phyloP scores from a whole-genome alignment of 1,139 yeast genomes.

The Taphrina deformans region DNA sequence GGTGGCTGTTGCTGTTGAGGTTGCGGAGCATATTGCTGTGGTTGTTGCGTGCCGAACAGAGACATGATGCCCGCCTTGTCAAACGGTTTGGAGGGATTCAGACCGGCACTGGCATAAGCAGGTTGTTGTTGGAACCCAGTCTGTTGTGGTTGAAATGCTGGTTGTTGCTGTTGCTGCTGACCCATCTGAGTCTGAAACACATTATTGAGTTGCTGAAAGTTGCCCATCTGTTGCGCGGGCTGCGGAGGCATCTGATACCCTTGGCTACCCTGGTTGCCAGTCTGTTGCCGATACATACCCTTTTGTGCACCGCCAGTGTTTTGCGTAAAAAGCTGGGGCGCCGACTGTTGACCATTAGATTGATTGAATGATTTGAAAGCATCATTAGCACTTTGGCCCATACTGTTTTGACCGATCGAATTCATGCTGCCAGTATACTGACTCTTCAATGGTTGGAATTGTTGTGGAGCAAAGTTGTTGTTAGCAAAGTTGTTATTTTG shows the following conservation, averaged over 20 bases:
- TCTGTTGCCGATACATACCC: slow-evolving; percentile 4
- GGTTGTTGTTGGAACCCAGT: slow-evolving; percentile 30
- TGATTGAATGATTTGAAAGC: neutral
- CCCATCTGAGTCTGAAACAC: neutral
- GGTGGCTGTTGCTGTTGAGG: slow-evolving; percentile 7
- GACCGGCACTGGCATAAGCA: neutral
- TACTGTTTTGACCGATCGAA: neutral
- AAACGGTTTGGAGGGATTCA: slow-evolving; percentile 26
- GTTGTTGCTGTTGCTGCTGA: slow-evolving; percentile 8
- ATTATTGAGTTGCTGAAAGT: neutral
- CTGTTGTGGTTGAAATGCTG: slow-evolving; percentile 20
- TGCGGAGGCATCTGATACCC: neutral
- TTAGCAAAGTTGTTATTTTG: neutral
- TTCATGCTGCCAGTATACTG: neutral
- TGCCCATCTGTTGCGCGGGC: neutral
- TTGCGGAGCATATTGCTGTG: slow-evolving; percentile 5
- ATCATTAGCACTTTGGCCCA: neutral
- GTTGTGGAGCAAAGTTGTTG: neutral
- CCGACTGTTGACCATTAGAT: neutral
- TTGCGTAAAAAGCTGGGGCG: slow-evolving; percentile 1
- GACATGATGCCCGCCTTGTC: slow-evolving; percentile 32
- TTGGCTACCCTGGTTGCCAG: slow-evolving; percentile 3
- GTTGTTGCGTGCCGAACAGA: slow-evolving; percentile 12
- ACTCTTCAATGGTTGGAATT: neutral
- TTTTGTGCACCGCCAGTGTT: slow-evolving; percentile 6